Evolutionary conservation across 345 rosid species (phyloP).

Genomic region (Raphanus raphanistrum): DNA sequence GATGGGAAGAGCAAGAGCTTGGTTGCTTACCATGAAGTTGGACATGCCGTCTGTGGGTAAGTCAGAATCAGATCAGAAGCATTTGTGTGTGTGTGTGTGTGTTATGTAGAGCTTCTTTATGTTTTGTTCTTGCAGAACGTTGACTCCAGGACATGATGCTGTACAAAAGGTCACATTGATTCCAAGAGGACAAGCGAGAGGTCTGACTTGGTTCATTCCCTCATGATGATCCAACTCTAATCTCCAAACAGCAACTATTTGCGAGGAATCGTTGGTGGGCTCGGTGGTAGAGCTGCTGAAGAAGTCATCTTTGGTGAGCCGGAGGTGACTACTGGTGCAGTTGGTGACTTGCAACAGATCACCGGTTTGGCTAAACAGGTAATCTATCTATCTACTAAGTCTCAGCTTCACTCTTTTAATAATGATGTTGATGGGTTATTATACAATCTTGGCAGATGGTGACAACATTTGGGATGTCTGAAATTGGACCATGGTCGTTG

Average conservation of each 20-base stretch:
- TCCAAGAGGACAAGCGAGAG: slow-evolving; percentile 83
- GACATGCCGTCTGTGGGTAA: slow-evolving; percentile 94
- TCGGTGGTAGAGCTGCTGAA: slow-evolving; percentile 80
- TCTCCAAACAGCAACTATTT: slow-evolving; percentile 67
- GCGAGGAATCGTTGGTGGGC: slow-evolving; percentile 77
- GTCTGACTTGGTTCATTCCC: slow-evolving; percentile 72
- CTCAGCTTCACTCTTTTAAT: background rate
- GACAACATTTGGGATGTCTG: slow-evolving; percentile 94
- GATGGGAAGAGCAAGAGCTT: slow-evolving; percentile 97
- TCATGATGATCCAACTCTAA: slow-evolving; percentile 61
- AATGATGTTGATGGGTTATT: too few species aligned
- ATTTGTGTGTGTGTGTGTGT: background rate
- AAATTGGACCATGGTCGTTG: slow-evolving; percentile 93
- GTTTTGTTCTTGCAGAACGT: slow-evolving; percentile 42
- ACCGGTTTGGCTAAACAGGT: slow-evolving; percentile 94
- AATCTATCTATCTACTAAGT: background rate
- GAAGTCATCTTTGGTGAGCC: slow-evolving; percentile 75
- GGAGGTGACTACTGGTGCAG: slow-evolving; percentile 74
- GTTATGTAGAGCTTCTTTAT: background rate
- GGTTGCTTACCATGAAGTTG: slow-evolving; percentile 96
- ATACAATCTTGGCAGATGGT: slow-evolving; percentile 66
- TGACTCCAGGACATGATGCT: slow-evolving; percentile 75
- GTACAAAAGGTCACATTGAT: slow-evolving; percentile 69
- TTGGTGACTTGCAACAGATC: slow-evolving; percentile 71
- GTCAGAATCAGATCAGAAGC: slow-evolving; percentile 28